A percentile compares a stretch with the other conserved stretches of the same genome.
These are phyloP conservation scores for Alternaria arborescens DNA, from an alignment of 2,329 filamentous ascomycete genomes.

Conservation along the genomic window DNA sequence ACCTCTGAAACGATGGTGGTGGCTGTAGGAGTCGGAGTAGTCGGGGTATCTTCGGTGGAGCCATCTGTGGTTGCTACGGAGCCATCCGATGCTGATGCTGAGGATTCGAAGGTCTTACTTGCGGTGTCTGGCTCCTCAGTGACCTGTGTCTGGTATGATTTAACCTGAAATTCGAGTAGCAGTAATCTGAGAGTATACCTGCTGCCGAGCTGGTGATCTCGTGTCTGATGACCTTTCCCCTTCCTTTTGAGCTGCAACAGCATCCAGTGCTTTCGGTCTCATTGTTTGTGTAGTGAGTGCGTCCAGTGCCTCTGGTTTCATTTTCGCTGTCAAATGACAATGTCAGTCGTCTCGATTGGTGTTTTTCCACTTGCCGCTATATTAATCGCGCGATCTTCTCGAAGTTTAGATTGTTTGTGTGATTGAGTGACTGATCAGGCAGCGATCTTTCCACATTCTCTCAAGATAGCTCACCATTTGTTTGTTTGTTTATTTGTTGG, in stretches of 20 bases:
- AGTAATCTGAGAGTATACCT: conserved; percentile 1
- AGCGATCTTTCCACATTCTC: no score
- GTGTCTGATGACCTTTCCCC: background rate
- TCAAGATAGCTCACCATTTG: conserved; percentile 1
- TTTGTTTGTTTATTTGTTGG: conserved; percentile 11
- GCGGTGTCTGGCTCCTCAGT: background rate
- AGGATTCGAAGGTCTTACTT: background rate
- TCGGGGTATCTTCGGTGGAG: conserved; percentile 11
- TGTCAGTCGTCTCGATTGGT: background rate
- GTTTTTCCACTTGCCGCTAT: background rate
- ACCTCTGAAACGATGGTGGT: conserved; percentile 28
- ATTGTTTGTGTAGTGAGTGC: conserved; percentile 28
- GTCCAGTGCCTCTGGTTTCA: conserved; percentile 29
- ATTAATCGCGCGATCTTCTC: background rate
- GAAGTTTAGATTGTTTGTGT: background rate
- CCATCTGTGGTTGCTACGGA: conserved; percentile 19
- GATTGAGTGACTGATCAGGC: background rate
- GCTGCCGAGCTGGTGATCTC: background rate
- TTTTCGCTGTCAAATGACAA: background rate
- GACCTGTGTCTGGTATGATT: background rate
- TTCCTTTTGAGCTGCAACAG: conserved; percentile 9
- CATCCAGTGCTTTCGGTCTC: conserved; percentile 28
- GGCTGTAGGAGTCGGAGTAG: conserved; percentile 7
- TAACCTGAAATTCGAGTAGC: background rate
- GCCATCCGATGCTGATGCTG: conserved; percentile 19